phyloP scores from a whole-genome alignment of 1,284 basidiomycete genomes.

The Pseudozyma flocculosa region DNA sequence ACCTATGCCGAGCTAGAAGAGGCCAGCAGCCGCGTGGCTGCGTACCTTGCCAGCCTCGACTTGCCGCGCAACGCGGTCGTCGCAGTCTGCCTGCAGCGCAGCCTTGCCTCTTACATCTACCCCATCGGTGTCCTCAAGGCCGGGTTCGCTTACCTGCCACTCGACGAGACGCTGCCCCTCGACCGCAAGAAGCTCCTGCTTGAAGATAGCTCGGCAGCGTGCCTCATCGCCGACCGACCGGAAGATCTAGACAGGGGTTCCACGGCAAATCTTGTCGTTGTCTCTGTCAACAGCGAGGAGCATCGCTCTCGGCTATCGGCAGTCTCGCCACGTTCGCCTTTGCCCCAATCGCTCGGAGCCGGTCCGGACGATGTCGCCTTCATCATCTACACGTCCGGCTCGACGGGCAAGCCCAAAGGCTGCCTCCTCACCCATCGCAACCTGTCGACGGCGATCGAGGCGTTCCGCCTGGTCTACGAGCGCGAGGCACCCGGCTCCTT shows the following conservation, averaged over 20 bases:
- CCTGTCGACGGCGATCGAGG: slow-evolving; percentile 41
- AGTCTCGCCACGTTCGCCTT: no score
- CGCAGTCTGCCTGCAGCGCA: slow-evolving; percentile 42
- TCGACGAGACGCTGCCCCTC: slow-evolving; percentile 53
- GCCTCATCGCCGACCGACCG: slow-evolving; percentile 20
- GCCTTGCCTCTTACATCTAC: slow-evolving; percentile 40
- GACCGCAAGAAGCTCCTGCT: slow-evolving; percentile 51
- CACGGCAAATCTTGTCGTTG: no score
- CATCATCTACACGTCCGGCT: slow-evolving; percentile 55
- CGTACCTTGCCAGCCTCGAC: slow-evolving; percentile 3
- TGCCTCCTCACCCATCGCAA: slow-evolving; percentile 46
- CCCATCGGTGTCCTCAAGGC: slow-evolving; percentile 44
- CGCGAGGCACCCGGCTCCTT: slow-evolving; percentile 35
- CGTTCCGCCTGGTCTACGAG: slow-evolving; percentile 35
- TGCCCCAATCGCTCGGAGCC: background rate
- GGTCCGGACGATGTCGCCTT: slow-evolving; percentile 38
- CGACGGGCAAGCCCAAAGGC: slow-evolving; percentile 52
- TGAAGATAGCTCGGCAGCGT: slow-evolving; percentile 33
- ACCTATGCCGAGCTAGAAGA: slow-evolving; percentile 37
- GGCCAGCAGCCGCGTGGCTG: slow-evolving; percentile 19
- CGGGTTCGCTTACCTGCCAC: slow-evolving; percentile 53
- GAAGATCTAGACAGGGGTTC: no score
- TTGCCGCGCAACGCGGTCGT: slow-evolving; percentile 30
- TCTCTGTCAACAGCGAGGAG: background rate
- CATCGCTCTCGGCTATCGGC: no score